Base-by-base conservation (phyloP, 2,329 filamentous ascomycete species). In the Nemania bipapillata region DNA sequence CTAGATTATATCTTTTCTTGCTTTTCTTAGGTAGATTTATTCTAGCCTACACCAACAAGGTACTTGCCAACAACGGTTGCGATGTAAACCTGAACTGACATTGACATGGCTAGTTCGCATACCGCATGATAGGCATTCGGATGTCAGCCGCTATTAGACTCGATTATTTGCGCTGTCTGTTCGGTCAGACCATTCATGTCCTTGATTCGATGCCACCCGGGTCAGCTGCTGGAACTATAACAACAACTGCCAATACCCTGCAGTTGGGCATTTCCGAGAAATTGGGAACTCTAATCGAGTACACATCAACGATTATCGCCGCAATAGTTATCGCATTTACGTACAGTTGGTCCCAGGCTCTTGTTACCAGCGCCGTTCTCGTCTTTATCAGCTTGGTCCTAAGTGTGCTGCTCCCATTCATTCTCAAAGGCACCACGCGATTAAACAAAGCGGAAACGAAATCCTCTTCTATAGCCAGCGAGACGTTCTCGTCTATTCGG, bases 1-100 rank as follows among this genome's bases (percentile, higher is more conserved):
- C 22, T 68, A 88, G 86, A 1, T 80, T 94, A 0, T 92, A 90
- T 78, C 89, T 93, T 74, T 86, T 93, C 63, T 88, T 88, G 63
- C 82, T 94, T 6, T 94, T 93, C 77, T 79, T 93, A 47, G 90
- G 82, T 15, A 88, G 90, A 55, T 89, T 92, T 72, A 75, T 81
- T 20, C 80, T 92, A 47, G 87, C 86, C 68, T 93, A 92, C 70
- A 80, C 90, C 67, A 86, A 86, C 71, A 87, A 87, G 78, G 84
- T 84, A 80, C 17, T 4, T 17, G 49, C 22, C 52, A 32, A 17
- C 2, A 22, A 24, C 58, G 5, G n/a, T 53, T 22, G 4, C 9
- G 8, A 58, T 66, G 42, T 32, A 58, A 30, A 28, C 47, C 7
- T 69, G 37, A 3, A 45, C 72, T 77, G 26, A 76, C 54, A 11